Base-by-base conservation (phyloP, 2,329 filamentous ascomycete genomes). In the Didymella pinodella region DNA sequence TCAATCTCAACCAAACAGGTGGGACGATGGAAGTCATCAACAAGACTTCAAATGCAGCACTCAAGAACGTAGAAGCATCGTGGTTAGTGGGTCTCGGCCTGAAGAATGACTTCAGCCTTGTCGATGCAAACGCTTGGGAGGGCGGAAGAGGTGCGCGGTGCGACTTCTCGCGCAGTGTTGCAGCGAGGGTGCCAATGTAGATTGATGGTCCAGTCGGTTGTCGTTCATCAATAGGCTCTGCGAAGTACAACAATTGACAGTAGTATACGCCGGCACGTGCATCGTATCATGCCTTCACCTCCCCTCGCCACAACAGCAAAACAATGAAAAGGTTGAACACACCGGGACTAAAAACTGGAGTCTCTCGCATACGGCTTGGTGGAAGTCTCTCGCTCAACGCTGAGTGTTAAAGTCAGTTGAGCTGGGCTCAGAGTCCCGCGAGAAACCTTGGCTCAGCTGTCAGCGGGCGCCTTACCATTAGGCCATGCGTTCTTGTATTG, bases 1-100 rank as follows among this genome's bases (percentile, higher is more conserved):
- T 38, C 8, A 53, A 53, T 66, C 29, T 57, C 3, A 71, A 73
- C 47, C 56, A 68, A 41, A 69, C 69, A 1, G 70, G 69, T 0
- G 70, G 49, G 10, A n/a, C 26, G 16, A 7, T 51, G 18, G 28
- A 11, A 7, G 10, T 14, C 0, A 28, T 26, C 14, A 31, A 51
- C 7, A 44, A 12, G 28, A 34, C 38, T 6, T 28, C 44, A 3
- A 40, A 22, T n/a, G 36, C 36, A 22, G 36, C 36, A 5, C 8
- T 40, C n/a, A 40, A 52, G 65, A 16, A 36, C 32, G n/a, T 36
- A 36, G 32, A 36, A 7, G 32, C 32, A n/a, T n/a, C 6, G 11
- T n/a, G 32, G 16, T 36, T 14, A 5, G 2, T 36, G 6, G 32
- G 32, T 7, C 7, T 14, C 3, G 16, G 16, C 5, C 32, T 36